phyloP scores from a whole-genome alignment of 495 filamentous ascomycete species.

The Aspergillus saccharolyticus region DNA sequence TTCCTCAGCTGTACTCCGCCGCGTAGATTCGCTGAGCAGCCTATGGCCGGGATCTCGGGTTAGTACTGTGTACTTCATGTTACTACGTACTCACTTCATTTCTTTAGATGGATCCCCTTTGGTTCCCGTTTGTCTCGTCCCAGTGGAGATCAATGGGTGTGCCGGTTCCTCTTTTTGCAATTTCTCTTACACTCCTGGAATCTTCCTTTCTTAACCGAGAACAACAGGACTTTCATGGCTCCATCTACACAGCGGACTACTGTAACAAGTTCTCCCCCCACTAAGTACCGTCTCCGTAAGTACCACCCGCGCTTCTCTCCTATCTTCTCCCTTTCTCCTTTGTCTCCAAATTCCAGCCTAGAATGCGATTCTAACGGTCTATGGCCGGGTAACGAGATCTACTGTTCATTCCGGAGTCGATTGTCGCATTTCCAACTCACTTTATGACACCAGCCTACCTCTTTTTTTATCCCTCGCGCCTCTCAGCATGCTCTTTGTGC shows the following conservation, averaged over 20 bases:
- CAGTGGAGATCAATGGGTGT: neutral
- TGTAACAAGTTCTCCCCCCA: neutral
- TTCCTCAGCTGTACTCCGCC: too few species aligned
- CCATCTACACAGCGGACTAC: neutral
- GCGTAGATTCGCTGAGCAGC: too few species aligned
- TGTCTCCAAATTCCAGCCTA: too few species aligned
- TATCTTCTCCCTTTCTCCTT: too few species aligned
- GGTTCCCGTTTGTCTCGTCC: neutral
- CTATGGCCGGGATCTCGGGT: too few species aligned
- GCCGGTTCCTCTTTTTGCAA: neutral
- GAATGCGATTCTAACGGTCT: too few species aligned
- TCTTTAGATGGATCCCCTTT: neutral
- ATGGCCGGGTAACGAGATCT: neutral
- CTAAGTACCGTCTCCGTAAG: neutral
- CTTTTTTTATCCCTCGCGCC: neutral
- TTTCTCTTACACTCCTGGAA: neutral
- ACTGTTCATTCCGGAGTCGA: neutral
- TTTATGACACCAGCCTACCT: too few species aligned
- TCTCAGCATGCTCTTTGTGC: neutral
- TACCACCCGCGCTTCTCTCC: neutral
- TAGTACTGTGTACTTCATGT: too few species aligned
- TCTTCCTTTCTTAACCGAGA: neutral
- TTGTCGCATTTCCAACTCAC: neutral
- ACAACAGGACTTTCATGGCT: neutral
- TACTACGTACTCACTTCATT: neutral